Evolutionary conservation across 2,329 filamentous ascomycete species (phyloP), one percentile per base, ranked within the genome.

Genomic region (Hymenoscyphus salicellus): DNA sequence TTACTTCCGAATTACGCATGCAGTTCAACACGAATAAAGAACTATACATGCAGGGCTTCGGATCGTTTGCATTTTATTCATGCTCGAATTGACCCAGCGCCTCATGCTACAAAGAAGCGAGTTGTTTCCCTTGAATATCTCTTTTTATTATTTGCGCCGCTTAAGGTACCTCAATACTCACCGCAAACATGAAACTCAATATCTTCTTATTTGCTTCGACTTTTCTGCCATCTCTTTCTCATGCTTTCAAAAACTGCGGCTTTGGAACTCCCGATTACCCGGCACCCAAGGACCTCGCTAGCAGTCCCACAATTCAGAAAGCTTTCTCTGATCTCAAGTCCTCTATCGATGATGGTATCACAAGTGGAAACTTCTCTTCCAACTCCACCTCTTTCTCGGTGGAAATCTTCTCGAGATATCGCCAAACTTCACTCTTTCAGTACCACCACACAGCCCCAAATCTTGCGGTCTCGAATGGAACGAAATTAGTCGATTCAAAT

Each of bases 381-480:
- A 62, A 62, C 38, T 56, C 61, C 7, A 77, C 75, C 26, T 79
- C 78, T 6, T 77, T 79, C 60, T 77, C 78, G 2, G 41, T 79
- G 0, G 74, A 78, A 33, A 69, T 80, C 6, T 80, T 78, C 70
- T 79, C 77, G 2, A 71, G 73, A 3, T 65, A 72, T 36, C 72
- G 38, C 26, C 23, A 49, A 1, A 60, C 66, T n/a, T 71, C 76
- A 1, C 60, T 79, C 17, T 78, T 75, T 59, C 70, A 74, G 6
- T 75, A 77, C 28, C 75, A 75, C 26, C 75, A 78, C 75, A n/a
- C 73, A 74, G 10, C 69, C 67, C 7, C 68, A 76, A 16, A 68
- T 61, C 33, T 63, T 36, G 65, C 69, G 28, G 70, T 69, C 17
- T 70, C 74, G 3, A 70, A 72, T 8, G 77, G 78, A 0, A 75